phyloP scores from a whole-genome alignment of 306 rosid genomes.

The Sesbania bispinosa region DNA sequence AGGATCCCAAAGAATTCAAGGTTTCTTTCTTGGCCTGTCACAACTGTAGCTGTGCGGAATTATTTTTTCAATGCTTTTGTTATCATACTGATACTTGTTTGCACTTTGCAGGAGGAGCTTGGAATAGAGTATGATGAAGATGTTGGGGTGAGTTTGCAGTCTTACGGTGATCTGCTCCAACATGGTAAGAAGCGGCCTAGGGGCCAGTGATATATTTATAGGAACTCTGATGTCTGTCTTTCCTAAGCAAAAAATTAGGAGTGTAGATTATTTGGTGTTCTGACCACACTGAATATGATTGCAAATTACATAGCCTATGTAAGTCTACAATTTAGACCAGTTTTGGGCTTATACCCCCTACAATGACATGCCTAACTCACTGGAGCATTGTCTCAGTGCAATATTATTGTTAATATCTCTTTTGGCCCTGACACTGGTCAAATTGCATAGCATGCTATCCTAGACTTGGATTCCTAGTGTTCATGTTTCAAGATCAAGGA shows the following conservation, averaged over 20 bases:
- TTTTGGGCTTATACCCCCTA: slow-evolving; percentile 5
- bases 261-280: slow-evolving; percentile 22
- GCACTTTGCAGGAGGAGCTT: slow-evolving; percentile 74
- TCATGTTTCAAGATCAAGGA: slow-evolving; percentile 4
- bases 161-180: slow-evolving; percentile 57
- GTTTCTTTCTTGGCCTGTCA: slow-evolving; percentile 26
- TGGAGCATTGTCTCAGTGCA: slow-evolving; percentile 22
- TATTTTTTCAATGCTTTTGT: neutral
- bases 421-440: neutral
- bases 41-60: neutral
- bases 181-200: slow-evolving; percentile 58
- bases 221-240: slow-evolving; percentile 17
- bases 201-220: slow-evolving; percentile 40
- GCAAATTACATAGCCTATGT: slow-evolving; percentile 15
- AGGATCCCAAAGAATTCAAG: slow-evolving; percentile 86
- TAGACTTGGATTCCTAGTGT: no score
- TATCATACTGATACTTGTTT: neutral
- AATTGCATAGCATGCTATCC: neutral
- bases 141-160: slow-evolving; percentile 68
- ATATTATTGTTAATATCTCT: slow-evolving; percentile 21
- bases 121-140: slow-evolving; percentile 83
- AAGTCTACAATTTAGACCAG: slow-evolving; percentile 2
- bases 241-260: slow-evolving; percentile 6
- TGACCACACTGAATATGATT: slow-evolving; percentile 4
- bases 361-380: neutral